These are phyloP conservation scores for Erodium moschatum DNA, from an alignment of 441 rosid species.

Conservation along the genomic window DNA sequence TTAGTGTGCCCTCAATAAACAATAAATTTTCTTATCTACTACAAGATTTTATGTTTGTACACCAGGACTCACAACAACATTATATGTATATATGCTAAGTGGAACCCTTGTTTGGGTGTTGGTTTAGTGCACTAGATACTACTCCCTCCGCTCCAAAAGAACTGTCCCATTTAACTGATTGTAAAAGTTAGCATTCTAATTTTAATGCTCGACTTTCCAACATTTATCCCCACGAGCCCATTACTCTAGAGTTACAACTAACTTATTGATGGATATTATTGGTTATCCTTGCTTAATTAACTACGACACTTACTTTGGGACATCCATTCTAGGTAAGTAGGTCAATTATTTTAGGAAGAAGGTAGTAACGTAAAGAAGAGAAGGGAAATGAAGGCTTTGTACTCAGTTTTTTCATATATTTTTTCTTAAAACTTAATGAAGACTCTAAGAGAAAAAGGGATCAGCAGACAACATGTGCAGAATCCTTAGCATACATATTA, in stretches of 20 bases:
- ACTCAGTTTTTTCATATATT: neutral
- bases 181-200: neutral
- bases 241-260: neutral
- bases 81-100: no score
- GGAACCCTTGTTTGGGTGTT: no score
- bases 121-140: no score
- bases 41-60: no score
- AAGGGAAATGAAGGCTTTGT: neutral
- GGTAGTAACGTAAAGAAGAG: neutral
- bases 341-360: neutral
- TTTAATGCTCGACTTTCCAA: neutral
- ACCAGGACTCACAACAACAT: no score
- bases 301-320: neutral
- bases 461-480: neutral
- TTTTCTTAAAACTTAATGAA: neutral
- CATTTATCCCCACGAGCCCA: neutral
- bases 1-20: no score
- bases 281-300: neutral
- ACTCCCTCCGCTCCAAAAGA: no score
- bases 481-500: neutral
- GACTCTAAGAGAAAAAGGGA: neutral
- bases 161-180: no score
- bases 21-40: no score
- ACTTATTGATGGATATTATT: neutral
- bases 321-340: neutral